These are phyloP conservation scores for Xanthoceras sorbifolium DNA, from an alignment of 345 rosid species.

Conservation along the genomic window DNA sequence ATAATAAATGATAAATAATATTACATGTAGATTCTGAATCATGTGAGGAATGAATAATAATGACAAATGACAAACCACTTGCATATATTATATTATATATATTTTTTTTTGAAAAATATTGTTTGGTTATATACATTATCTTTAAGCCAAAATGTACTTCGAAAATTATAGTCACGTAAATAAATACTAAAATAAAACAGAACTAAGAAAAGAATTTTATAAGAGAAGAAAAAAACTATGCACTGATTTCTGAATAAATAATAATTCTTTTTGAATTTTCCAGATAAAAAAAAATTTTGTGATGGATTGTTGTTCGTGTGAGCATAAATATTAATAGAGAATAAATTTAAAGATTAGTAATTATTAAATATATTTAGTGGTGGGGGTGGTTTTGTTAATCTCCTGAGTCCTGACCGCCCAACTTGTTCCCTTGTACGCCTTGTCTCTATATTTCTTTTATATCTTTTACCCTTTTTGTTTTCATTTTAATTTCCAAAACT, in stretches of 20 bases:
- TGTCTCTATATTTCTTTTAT: not conserved
- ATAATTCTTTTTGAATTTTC: no score
- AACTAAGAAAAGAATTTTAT: not conserved
- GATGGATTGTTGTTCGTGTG: not conserved
- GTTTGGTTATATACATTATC: no score
- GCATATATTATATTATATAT: no score
- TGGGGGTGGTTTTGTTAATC: not conserved
- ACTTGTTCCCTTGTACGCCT: not conserved
- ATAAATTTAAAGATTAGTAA: not conserved
- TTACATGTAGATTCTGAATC: no score
- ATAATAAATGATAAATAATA: no score
- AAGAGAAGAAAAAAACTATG: not conserved
- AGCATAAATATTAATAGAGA: not conserved
- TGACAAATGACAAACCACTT: no score
- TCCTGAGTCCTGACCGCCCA: not conserved
- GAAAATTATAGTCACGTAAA: no score
- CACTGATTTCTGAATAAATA: not conserved
- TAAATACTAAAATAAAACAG: not conserved
- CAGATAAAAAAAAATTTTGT: not conserved
- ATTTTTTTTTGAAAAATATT: no score
- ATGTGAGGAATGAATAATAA: no score
- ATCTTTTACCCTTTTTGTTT: not conserved
- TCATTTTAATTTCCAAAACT: not conserved
- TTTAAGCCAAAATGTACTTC: no score
- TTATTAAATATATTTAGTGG: not conserved